Evolutionary conservation across 768 basidiomycete species (phyloP), one percentile per base, ranked within the genome.

Genomic region (Galerina sulciceps): DNA sequence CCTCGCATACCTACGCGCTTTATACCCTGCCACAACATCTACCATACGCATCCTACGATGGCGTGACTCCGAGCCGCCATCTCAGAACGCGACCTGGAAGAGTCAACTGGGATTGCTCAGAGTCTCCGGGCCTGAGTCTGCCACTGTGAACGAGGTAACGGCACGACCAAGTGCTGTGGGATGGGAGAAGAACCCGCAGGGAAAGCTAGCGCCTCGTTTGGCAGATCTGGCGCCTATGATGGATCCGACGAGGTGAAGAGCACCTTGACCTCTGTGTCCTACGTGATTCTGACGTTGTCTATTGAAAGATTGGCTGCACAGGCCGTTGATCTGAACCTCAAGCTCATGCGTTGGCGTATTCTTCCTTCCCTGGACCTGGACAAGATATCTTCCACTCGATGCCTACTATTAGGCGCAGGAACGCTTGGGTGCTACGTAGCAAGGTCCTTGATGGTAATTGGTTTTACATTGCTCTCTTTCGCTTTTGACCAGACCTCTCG

Each of bases 331-430:
- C 79, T 99, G 40, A 99, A 99, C 69, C 79, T 99, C 47, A 98
- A 98, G 70, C 82, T 99, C 41, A 99, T 99, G 96, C 85, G 94
- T 17, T 99, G 96, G 96, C 85, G 96, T 17, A 94, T 99, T 63
- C 78, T 99, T 17, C 97, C 97, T 13, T 76, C 84, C 1, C 85
- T 99, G 48, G 85, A 99, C 62, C 81, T 99, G 11, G 96, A 97
- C 53, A 93, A 89, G 74, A 84, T 99, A 18, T 87, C 93, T 1
- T 68, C 72, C 0, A 93, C 95, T 2, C 83, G 77, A 58, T 96
- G 94, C 70, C 76, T 99, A 0, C 77, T 99, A 0, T 85, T 99
- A 1, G 97, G 97, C 3, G 96, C 96, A 0, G 97, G 97, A 0
- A 99, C 97, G 0, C 80, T 99, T 10, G 96, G 97, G 0, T 99